Percentiles rank a stretch among this genome's conserved stretches.
These are phyloP conservation scores for Orbilia ellipsospora DNA, from an alignment of 2,329 filamentous ascomycete species.

Conservation along the genomic window DNA sequence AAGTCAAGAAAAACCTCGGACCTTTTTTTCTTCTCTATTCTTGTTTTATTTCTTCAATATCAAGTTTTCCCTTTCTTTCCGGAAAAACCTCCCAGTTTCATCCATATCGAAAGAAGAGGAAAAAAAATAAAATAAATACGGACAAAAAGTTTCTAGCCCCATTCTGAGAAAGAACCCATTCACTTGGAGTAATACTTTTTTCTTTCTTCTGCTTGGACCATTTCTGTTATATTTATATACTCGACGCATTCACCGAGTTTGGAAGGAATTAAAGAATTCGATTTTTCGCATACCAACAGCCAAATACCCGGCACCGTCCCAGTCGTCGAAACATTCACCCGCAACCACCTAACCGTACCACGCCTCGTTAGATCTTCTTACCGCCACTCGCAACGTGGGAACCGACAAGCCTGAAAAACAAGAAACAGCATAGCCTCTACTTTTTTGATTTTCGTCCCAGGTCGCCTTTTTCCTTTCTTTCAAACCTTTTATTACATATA, in stretches of 20 bases:
- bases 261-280: slow-evolving; percentile 25
- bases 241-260: slow-evolving; percentile 44
- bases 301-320: slow-evolving; percentile 6
- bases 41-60: slow-evolving; percentile 11
- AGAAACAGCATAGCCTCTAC: slow-evolving; percentile 12
- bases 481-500: background rate
- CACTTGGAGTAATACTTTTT: slow-evolving; percentile 53
- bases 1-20: background rate
- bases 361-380: too few species aligned
- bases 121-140: slow-evolving; percentile 1
- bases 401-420: slow-evolving; percentile 1
- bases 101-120: background rate
- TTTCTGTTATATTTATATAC: slow-evolving; percentile 7
- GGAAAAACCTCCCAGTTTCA: too few species aligned
- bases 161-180: slow-evolving; percentile 43
- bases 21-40: background rate
- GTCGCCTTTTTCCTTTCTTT: slow-evolving; percentile 5
- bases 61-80: slow-evolving; percentile 6
- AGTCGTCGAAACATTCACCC: slow-evolving; percentile 2
- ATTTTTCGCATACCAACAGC: slow-evolving; percentile 33
- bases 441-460: slow-evolving; percentile 8
- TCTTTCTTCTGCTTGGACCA: slow-evolving; percentile 22
- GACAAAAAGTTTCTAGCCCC: slow-evolving; percentile 26
- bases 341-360: background rate
- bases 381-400: background rate